These are phyloP conservation scores for Aspergillus campestris DNA, from an alignment of 495 filamentous ascomycete species.

Conservation along the genomic window DNA sequence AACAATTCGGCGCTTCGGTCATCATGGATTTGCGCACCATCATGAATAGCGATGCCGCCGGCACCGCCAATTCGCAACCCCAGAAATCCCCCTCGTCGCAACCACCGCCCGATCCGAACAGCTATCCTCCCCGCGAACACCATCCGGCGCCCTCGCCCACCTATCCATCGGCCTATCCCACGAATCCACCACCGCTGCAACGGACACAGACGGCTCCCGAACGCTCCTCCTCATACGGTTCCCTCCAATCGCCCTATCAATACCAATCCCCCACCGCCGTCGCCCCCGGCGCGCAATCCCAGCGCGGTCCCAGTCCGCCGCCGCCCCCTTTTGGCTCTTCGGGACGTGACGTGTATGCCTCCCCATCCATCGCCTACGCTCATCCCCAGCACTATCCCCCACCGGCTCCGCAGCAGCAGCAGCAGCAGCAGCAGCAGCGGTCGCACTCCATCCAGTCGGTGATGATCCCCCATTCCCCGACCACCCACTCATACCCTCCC, in stretches of 20 bases:
- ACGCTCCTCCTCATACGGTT: constrained; percentile 33
- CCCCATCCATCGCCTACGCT: constrained; percentile 20
- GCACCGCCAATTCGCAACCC: constrained; percentile 19
- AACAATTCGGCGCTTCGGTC: constrained; percentile 4
- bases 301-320: constrained; percentile 31
- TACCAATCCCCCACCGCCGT: constrained; percentile 27
- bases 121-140: constrained; percentile 22
- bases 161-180: constrained; percentile 23
- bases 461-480: constrained; percentile 28
- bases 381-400: constrained; percentile 21
- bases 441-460: constrained; percentile 43
- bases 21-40: constrained; percentile 49
- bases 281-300: constrained; percentile 24
- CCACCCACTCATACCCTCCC: constrained; percentile 26
- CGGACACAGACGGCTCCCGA: constrained; percentile 33
- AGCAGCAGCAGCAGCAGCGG: constrained; percentile 33
- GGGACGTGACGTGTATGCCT: constrained; percentile 30
- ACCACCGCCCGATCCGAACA: constrained; percentile 16
- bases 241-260: constrained; percentile 39
- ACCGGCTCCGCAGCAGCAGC: constrained; percentile 18
- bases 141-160: constrained; percentile 15
- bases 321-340: constrained; percentile 28
- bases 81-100: constrained; percentile 13
- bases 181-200: constrained; percentile 32
- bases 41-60: constrained; percentile 41